Evolutionary conservation across 305 asterid genomes (phyloP), one percentile per base, ranked within the genome.

Genomic region (Nicotiana rustica): DNA sequence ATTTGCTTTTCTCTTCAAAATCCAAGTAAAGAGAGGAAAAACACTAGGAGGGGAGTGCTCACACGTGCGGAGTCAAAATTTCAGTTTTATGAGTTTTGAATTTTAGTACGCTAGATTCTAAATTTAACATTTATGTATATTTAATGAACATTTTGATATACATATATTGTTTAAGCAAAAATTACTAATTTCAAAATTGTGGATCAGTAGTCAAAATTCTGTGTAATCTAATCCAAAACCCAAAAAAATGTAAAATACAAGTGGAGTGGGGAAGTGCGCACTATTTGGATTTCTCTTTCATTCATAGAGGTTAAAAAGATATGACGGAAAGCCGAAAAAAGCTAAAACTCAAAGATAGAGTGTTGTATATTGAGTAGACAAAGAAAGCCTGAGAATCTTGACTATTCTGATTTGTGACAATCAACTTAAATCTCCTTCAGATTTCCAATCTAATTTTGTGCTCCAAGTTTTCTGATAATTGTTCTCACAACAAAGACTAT

Each of bases 321-420:
- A 29, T 73, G 82, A 76, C 80, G 82, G 87, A 31, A 25, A 81
- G 79, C 9, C 25, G 13, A 3, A 67, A 75, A 71, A 65, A 64
- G 25, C 18, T 57, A 68, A 13, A 82, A 18, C 8, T 67, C 29
- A 82, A 77, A 68, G 73, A 83, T 49, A 3, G 12, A 78, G 3
- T 44, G 19, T 70, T 38, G 6, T 44, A 71, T 44, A 12, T 44
- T 71, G 0, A 41, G 59, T 82, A 52, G 83, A 82, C 69, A 82
- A 85, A 82, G 60, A 65, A 4, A 82, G 87, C 85, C 44, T 82
- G 87, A 85, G 79, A 85, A 85, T 85, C 83, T 82, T 85, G 87
- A 85, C 85, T 81, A 78, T 19, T 82, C 19, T 35, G 82, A 82
- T 36, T 19, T 82, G 19, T 35, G 79, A 82, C 41, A 44, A 56